phyloP scores from a whole-genome alignment of 768 basidiomycete species.

The Phlegmacium glaucopus region DNA sequence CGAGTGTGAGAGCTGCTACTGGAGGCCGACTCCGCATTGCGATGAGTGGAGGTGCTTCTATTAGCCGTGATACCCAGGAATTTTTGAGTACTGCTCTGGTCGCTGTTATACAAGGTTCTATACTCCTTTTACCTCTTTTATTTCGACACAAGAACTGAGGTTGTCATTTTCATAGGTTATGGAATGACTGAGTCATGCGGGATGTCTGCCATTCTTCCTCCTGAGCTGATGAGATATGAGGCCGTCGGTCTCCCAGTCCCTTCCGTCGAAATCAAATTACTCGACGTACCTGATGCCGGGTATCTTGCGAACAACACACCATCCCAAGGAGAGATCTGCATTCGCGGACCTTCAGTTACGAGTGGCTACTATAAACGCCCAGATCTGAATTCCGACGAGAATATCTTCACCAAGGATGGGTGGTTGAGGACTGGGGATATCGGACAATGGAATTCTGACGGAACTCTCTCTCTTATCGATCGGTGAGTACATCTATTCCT shows the following conservation, averaged over 20 bases:
- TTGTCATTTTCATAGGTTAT: slow-evolving; percentile 53
- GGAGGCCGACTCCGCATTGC: slow-evolving; percentile 84
- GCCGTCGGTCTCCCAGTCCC: slow-evolving; percentile 86
- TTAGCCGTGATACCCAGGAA: slow-evolving; percentile 86
- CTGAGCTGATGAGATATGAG: slow-evolving; percentile 72
- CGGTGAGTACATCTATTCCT: slow-evolving; percentile 45
- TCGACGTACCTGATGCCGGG: slow-evolving; percentile 80
- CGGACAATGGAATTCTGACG: slow-evolving; percentile 92
- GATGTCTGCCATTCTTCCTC: slow-evolving; percentile 87
- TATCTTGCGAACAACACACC: slow-evolving; percentile 72
- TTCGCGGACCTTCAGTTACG: slow-evolving; percentile 84
- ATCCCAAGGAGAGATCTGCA: slow-evolving; percentile 84
- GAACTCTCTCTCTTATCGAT: slow-evolving; percentile 86
- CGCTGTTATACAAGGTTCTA: slow-evolving; percentile 79
- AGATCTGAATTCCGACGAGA: slow-evolving; percentile 82
- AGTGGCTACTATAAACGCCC: slow-evolving; percentile 89
- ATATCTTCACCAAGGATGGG: slow-evolving; percentile 83
- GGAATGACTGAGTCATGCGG: slow-evolving; percentile 97
- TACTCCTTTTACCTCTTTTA: background rate
- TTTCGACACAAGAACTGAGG: background rate
- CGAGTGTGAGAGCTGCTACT: slow-evolving; percentile 74
- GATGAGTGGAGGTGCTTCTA: slow-evolving; percentile 81
- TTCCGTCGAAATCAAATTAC: slow-evolving; percentile 83
- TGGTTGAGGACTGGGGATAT: slow-evolving; percentile 96
- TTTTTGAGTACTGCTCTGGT: slow-evolving; percentile 83